Percentiles rank a stretch among this genome's conserved stretches.
Evolutionary conservation across 2,329 filamentous ascomycete genomes (phyloP).

Genomic region (Colletotrichum tropicale): DNA sequence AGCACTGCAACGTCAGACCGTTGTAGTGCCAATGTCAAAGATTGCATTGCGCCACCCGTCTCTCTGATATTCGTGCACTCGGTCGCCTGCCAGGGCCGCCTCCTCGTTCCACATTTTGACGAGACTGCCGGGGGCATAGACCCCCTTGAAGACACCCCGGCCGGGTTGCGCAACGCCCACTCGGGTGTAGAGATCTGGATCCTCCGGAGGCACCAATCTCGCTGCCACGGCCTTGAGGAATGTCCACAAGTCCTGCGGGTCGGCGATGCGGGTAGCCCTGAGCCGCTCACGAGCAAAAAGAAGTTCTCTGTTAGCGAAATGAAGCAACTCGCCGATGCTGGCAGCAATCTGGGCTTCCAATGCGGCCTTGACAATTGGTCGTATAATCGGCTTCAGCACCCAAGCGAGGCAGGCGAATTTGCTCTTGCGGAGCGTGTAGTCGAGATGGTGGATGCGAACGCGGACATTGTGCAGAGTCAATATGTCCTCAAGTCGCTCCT

Average conservation of each 20-base stretch:
- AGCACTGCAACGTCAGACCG: neutral
- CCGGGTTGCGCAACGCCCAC: slow-evolving; percentile 68
- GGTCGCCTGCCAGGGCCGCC: slow-evolving; percentile 70
- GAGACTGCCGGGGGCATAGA: slow-evolving; percentile 88
- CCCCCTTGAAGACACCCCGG: slow-evolving; percentile 73
- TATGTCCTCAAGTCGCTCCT: slow-evolving; percentile 79
- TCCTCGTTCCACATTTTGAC: slow-evolving; percentile 91
- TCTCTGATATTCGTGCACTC: slow-evolving; percentile 73
- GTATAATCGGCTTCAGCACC: slow-evolving; percentile 83
- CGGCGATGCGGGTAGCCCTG: slow-evolving; percentile 81
- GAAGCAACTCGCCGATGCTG: slow-evolving; percentile 72
- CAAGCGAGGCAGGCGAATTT: slow-evolving; percentile 80
- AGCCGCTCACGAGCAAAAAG: slow-evolving; percentile 86
- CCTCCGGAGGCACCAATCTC: slow-evolving; percentile 71
- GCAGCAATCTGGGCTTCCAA: slow-evolving; percentile 80
- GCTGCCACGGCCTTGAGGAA: slow-evolving; percentile 86
- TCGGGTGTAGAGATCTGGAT: slow-evolving; percentile 77
- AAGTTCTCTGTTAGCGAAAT: slow-evolving; percentile 81
- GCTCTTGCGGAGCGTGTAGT: slow-evolving; percentile 76
- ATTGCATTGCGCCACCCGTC: slow-evolving; percentile 85
- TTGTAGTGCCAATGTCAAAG: slow-evolving; percentile 62
- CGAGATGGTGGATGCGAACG: slow-evolving; percentile 85
- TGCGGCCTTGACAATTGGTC: slow-evolving; percentile 78
- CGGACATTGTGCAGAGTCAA: slow-evolving; percentile 76
- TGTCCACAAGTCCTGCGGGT: slow-evolving; percentile 79